phyloP scores from a whole-genome alignment of 2,329 filamentous ascomycete species.

The Cercospora janseana region DNA sequence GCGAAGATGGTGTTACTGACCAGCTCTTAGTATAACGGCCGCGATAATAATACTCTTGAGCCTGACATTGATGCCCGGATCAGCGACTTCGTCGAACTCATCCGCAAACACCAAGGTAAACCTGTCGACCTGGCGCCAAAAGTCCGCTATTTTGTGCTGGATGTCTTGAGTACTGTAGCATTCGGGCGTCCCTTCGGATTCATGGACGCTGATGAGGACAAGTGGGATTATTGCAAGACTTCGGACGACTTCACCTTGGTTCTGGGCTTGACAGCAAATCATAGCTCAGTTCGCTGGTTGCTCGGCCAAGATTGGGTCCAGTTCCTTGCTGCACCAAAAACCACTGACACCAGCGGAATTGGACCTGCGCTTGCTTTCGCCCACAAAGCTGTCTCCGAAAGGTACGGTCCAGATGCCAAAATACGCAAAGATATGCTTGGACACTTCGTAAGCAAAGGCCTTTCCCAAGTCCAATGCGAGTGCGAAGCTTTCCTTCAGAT shows the following conservation, averaged over 20 bases:
- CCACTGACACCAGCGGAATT: slow-evolving; percentile 32
- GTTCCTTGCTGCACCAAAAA: slow-evolving; percentile 29
- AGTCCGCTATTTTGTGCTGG: slow-evolving; percentile 55
- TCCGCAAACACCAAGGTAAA: slow-evolving; percentile 40
- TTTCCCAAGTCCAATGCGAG: slow-evolving; percentile 41
- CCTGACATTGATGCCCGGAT: slow-evolving; percentile 51
- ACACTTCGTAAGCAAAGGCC: slow-evolving; percentile 47
- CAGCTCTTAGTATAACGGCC: slow-evolving; percentile 51
- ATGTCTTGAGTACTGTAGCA: slow-evolving; percentile 55
- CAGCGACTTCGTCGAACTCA: slow-evolving; percentile 48
- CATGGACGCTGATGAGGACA: slow-evolving; percentile 50
- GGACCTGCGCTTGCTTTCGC: slow-evolving; percentile 32
- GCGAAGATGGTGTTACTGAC: slow-evolving; percentile 15
- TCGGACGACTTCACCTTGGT: slow-evolving; percentile 27
- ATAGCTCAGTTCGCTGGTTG: slow-evolving; percentile 27
- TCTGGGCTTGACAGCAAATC: slow-evolving; percentile 30
- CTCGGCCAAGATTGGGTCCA: slow-evolving; percentile 27
- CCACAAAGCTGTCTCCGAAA: slow-evolving; percentile 29
- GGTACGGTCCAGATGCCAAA: slow-evolving; percentile 29
- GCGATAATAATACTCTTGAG: slow-evolving; percentile 55
- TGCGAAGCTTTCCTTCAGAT: slow-evolving; percentile 45
- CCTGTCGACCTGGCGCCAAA: slow-evolving; percentile 50
- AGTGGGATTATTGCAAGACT: slow-evolving; percentile 32
- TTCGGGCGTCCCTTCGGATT: slow-evolving; percentile 55
- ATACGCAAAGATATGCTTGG: slow-evolving; percentile 51